Evolutionary conservation across 371 early-diverging fungal genomes (phyloP), one percentile per base, ranked within the genome.

Genomic region (Mortierella sp.): DNA sequence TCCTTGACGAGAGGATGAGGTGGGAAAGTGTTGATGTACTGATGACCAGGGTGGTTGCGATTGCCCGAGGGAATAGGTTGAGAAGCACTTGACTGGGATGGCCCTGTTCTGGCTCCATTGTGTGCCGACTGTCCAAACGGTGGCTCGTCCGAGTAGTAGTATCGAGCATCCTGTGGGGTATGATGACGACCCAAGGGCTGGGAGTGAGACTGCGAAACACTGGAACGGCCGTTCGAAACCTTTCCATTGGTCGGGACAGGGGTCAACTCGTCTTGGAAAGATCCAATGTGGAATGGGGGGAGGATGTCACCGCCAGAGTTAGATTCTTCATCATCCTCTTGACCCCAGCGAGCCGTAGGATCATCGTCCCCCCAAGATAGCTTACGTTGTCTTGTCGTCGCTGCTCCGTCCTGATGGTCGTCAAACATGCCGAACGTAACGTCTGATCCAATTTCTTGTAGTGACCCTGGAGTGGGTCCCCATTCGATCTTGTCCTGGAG

Each of bases 351-450:
- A 6, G 77, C 54, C 19, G 44, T 71, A 5, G 77, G 83, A 40
- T 83, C 83, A 53, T 83, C 74, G 11, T 83, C 83, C 26, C 83
- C 83, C 83, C 83, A 83, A 10, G 83, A 83, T 16, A 54, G 51
- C 48, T 83, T 83, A n/a, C 82, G 72, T 5, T 59, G 59, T 54
- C 54, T 74, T 34, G 24, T n/a, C 48, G 34, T 31, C 5, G 57
- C 64, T 19, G 37, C 21, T 24, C 44, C 46, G 13, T 75, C 76
- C 50, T 70, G 82, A 10, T 78, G 40, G 1, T 75, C 76, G 31
- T 73, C 69, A 70, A 64, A 76, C 46, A 53, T 40, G 2, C 69
- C 64, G 4, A 31, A 72, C 14, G 73, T 48, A n/a, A 28, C 51
- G 31, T 79, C 79, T 19, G 73, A 73, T 19, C 71, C 83, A 5